Conservation (phyloP, 2,329 filamentous ascomycete species). For the Microdochium trichocladiopsis region DNA sequence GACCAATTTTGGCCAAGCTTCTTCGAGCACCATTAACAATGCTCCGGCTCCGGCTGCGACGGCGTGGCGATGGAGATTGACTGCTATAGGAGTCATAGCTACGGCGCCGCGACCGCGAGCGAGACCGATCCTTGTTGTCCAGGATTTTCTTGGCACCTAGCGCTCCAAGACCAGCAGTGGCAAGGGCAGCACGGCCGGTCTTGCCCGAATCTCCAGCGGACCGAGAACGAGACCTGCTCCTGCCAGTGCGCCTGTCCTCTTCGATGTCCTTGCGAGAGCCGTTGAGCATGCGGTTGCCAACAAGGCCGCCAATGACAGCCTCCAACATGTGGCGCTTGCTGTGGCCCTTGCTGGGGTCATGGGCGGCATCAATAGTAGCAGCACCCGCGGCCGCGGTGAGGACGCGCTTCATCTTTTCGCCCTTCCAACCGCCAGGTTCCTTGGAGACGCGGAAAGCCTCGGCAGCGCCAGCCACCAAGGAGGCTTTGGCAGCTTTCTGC, state of each 20-base stretch:
- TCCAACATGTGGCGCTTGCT: slow-evolving; percentile 81
- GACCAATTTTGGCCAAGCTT: slow-evolving; percentile 53
- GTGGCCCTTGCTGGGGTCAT: slow-evolving; percentile 63
- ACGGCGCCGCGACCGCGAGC: slow-evolving; percentile 25
- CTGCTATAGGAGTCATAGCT: slow-evolving; percentile 24
- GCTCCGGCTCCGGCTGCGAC: slow-evolving; percentile 54
- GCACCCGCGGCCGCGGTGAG: slow-evolving; percentile 82
- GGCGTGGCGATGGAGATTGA: slow-evolving; percentile 32
- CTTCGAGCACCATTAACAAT: slow-evolving; percentile 57
- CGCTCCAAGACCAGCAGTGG: slow-evolving; percentile 54
- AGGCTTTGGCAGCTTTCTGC: slow-evolving; percentile 85
- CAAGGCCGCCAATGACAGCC: slow-evolving; percentile 80
- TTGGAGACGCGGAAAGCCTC: slow-evolving; percentile 90
- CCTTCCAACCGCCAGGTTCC: slow-evolving; percentile 82
- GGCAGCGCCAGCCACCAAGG: slow-evolving; percentile 80
- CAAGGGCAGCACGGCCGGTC: slow-evolving; percentile 55
- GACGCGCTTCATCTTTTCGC: slow-evolving; percentile 85
- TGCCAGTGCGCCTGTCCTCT: slow-evolving; percentile 49
- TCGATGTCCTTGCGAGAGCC: slow-evolving; percentile 64
- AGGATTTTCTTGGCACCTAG: slow-evolving; percentile 54
- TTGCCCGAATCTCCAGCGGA: slow-evolving; percentile 29
- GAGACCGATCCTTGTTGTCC: slow-evolving; percentile 31
- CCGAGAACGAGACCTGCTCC: slow-evolving; percentile 64
- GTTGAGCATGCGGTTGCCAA: slow-evolving; percentile 80
- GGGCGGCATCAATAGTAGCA: slow-evolving; percentile 74